phyloP scores from a whole-genome alignment of 2,329 filamentous ascomycete species.

The Sporothrix mexicana region DNA sequence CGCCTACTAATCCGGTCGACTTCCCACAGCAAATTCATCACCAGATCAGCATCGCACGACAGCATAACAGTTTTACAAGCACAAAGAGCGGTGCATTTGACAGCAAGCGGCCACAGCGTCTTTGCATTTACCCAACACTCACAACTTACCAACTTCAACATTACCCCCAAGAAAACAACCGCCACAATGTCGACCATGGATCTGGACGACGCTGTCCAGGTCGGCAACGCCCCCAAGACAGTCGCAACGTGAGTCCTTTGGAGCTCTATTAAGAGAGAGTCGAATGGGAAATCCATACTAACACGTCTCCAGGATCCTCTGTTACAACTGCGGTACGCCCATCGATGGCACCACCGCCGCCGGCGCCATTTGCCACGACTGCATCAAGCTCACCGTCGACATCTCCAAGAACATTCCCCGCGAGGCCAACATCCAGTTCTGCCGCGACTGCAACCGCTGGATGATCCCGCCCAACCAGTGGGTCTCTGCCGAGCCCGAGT shows the following conservation, averaged over 20 bases:
- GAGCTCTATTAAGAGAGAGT: neutral
- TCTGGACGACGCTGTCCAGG: conserved; percentile 43
- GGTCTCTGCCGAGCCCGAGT: conserved; percentile 84
- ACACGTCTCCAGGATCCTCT: conserved; percentile 72
- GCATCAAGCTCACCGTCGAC: conserved; percentile 91
- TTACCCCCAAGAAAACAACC: neutral
- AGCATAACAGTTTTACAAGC: neutral
- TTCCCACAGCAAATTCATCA: neutral
- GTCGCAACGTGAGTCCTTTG: conserved; percentile 43
- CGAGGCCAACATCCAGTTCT: conserved; percentile 88
- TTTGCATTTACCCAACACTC: neutral
- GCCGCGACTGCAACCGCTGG: conserved; percentile 94
- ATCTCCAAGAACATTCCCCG: conserved; percentile 90
- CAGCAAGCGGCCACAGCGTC: too few species aligned
- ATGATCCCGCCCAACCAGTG: conserved; percentile 84
- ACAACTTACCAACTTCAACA: neutral
- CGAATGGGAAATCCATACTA: conserved; percentile 22
- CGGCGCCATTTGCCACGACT: conserved; percentile 93
- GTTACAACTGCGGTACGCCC: conserved; percentile 94
- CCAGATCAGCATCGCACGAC: neutral
- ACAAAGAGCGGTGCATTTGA: neutral
- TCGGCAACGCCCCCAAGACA: conserved; percentile 41
- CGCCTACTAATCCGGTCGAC: conserved; percentile 1
- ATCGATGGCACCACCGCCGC: conserved; percentile 89
- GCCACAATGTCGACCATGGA: conserved; percentile 42